Base-by-base conservation (phyloP, 2,329 filamentous ascomycete species). In the Allantophomopsis cytisporea region DNA sequence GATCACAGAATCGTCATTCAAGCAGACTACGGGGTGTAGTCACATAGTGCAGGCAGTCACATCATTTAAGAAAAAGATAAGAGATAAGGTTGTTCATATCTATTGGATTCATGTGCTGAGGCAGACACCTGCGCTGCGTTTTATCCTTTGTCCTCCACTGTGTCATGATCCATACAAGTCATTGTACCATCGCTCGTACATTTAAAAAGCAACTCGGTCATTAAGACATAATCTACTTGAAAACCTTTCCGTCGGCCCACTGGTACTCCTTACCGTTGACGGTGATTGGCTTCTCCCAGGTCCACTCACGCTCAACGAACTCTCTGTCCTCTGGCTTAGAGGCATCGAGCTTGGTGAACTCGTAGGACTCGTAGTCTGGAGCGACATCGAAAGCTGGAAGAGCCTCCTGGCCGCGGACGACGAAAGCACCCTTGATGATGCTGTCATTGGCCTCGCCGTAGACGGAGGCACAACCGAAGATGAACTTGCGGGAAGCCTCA, bases 341-440 rank as follows among this genome's bases (percentile, higher is more conserved):
- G 60, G 77, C 81, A 73, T 98, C 89, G 56, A 98, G 86, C 82
- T 95, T 96, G 63, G 69, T 82, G 79, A 96, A 96, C 54, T 75
- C 65, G 76, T 96, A 98, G 71, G 83, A 89, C 77, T 98, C 91
- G 64, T 75, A 87, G 69, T 98, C 91, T 56, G 91, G 91, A 59
- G 89, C 91, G 56, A 98, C 91, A 54, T 96, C 85, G 63, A 98
- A 95, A 55, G 87, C 91, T 45, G 85, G 83, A 39, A 72, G 54
- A 62, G 73, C 76, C 18, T 98, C 85, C 62, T 96, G 80, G 53
- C 91, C 91, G 59, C 91, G 89, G 70, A 95, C 74, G 61, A 98
- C 68, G 67, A 95, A 96, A 49, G 85, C 91, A 70, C 91, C 91
- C 63, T 83, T 73, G 60, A 98, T 85, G 60, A 94, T 68, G 46